Evolutionary conservation across 2,329 filamentous ascomycete genomes (phyloP), one percentile per base, ranked within the genome.

Genomic region (Phaeosphaeriaceae sp.): DNA sequence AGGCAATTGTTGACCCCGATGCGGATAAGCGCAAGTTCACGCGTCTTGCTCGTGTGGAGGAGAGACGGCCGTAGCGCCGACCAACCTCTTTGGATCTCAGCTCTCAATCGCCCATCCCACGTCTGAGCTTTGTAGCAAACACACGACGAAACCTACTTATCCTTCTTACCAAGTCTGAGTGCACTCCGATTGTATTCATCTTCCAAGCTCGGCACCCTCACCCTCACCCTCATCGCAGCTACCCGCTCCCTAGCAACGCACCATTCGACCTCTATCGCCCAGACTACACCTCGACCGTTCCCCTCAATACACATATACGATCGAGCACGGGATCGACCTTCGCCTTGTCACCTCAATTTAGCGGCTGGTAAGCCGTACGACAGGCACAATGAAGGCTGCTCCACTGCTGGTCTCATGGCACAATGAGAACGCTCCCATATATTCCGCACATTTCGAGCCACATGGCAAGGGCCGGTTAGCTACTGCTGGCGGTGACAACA

Each of bases 371-470:
- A 69, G 68, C 68, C 58, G 64, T 65, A 52, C 19, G 49, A 24
- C 57, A 44, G 55, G 60, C 70, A 71, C 56, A 44, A 99, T 99
- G 95, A 98, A 97, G 87, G 94, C 93, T 76, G 90, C 93, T 75
- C 94, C 95, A 71, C 86, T 99, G 70, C 94, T 98, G 77, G 94
- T 99, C 82, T 93, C 96, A 84, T 99, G 95, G 95, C 96, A 99
- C 81, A 92, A 97, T 79, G 92, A 97, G 76, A 97, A 96, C 81
- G 89, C 92, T 71, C 95, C 95, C 59, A 94, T 99, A 77, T 99
- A 98, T 82, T 97, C 94, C 46, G 93, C 93, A 69, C 94, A 98
- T 79, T 99, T 98, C 77, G 94, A 99, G 77, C 92, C 92, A 49
- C 86, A 92, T 75, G 93, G 93, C 65, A 97, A 95, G 79, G 93